These are phyloP conservation scores for Monosporascus sp. DNA, from an alignment of 2,329 filamentous ascomycete genomes.

Conservation along the genomic window DNA sequence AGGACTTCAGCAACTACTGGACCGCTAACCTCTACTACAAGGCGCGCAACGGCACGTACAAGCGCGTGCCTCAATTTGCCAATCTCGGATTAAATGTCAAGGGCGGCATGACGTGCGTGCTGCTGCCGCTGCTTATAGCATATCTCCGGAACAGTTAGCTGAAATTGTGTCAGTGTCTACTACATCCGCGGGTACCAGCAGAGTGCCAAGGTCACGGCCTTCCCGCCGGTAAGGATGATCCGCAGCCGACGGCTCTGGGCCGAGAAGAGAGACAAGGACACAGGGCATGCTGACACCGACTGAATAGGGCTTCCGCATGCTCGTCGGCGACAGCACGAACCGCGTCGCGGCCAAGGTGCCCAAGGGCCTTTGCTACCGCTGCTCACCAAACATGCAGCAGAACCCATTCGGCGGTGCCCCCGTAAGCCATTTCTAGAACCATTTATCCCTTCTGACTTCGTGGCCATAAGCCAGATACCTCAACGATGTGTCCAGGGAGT, in stretches of 20 bases:
- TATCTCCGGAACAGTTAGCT: no score
- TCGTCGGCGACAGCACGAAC: conserved; percentile 24
- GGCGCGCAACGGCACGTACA: conserved; percentile 26
- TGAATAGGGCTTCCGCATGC: conserved; percentile 26
- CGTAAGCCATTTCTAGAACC: no score
- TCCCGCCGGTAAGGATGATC: conserved; percentile 18
- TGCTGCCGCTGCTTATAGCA: no score
- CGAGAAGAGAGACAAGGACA: not conserved
- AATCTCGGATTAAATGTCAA: conserved; percentile 25
- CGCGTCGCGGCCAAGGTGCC: conserved; percentile 20
- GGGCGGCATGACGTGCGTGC: conserved; percentile 20
- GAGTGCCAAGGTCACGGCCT: conserved; percentile 23
- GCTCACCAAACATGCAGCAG: conserved; percentile 25
- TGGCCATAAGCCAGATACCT: no score
- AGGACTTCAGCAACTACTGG: conserved; percentile 30
- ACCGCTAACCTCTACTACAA: conserved; percentile 28
- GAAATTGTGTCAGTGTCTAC: conserved; percentile 13
- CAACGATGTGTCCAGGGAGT: no score
- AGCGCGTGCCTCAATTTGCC: conserved; percentile 25
- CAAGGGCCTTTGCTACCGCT: conserved; percentile 26
- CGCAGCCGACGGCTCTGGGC: no score
- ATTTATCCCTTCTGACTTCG: no score
- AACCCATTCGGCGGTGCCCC: conserved; percentile 27
- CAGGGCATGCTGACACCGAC: conserved; percentile 2
- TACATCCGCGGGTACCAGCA: conserved; percentile 27